phyloP scores from a whole-genome alignment of 805 yeast species.

The Saccharomycopsis capsularis region DNA sequence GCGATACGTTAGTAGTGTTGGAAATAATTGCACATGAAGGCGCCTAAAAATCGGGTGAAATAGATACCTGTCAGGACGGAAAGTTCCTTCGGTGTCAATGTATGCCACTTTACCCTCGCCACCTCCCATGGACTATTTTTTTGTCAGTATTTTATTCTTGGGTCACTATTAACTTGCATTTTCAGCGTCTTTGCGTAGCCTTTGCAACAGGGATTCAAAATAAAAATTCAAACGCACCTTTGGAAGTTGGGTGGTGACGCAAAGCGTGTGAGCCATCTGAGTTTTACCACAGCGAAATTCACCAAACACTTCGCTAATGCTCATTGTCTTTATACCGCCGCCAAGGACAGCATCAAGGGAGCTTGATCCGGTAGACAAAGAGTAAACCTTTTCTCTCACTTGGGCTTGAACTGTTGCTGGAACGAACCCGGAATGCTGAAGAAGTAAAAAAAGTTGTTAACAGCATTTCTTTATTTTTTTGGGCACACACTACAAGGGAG shows the following conservation, averaged over 20 bases:
- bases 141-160: no score
- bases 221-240: slow-evolving; percentile 29
- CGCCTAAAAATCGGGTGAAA: no score
- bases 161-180: no score
- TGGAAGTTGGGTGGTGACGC: slow-evolving; percentile 71
- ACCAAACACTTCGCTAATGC: slow-evolving; percentile 74
- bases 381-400: slow-evolving; percentile 53
- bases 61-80: slow-evolving; percentile 57
- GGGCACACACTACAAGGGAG: not conserved
- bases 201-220: no score
- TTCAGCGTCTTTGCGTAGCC: no score
- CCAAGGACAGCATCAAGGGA: slow-evolving; percentile 63
- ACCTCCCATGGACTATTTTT: slow-evolving; percentile 54
- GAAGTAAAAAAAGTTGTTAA: not conserved
- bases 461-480: no score
- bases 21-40: not conserved
- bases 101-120: slow-evolving; percentile 77
- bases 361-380: slow-evolving; percentile 65
- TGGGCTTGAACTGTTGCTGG: slow-evolving; percentile 66
- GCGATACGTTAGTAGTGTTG: not conserved
- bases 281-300: slow-evolving; percentile 79
- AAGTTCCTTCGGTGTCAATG: slow-evolving; percentile 78
- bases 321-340: slow-evolving; percentile 72
- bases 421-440: slow-evolving; percentile 56
- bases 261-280: slow-evolving; percentile 72